Conservation (phyloP, 345 rosid species). For the Clausena lansium region DNA sequence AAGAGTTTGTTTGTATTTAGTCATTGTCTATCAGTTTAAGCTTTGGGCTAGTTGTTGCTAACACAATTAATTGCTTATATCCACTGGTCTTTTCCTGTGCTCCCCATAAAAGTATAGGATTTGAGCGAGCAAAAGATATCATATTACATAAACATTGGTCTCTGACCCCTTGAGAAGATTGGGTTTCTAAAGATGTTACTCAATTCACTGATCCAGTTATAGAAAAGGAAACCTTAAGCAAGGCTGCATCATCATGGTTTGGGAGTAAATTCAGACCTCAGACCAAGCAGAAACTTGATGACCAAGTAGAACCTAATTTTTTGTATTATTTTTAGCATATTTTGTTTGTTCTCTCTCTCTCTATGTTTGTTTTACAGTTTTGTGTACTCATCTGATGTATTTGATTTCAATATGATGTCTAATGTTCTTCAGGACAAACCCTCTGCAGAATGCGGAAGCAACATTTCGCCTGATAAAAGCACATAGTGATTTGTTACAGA, state of each 20-base stretch:
- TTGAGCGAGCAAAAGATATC: background rate
- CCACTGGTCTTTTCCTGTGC: background rate
- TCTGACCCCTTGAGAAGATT: background rate
- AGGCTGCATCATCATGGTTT: background rate
- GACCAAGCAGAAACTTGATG: background rate
- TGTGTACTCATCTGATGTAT: background rate
- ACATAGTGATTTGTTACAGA: constrained; percentile 20
- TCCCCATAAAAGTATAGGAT: background rate
- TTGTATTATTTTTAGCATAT: background rate
- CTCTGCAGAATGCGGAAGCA: constrained; percentile 24
- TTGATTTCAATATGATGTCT: background rate
- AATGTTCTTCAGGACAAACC: constrained; percentile 24
- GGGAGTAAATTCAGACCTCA: background rate
- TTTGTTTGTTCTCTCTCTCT: background rate
- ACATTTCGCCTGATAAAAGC: constrained; percentile 25
- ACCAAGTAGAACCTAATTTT: background rate
- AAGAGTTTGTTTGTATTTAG: background rate
- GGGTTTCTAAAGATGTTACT: background rate
- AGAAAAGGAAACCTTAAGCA: background rate
- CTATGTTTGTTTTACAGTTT: background rate
- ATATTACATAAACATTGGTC: background rate
- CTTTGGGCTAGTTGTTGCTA: background rate
- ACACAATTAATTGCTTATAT: background rate
- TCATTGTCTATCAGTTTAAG: background rate
- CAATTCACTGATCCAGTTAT: background rate